Evolutionary conservation across 1,284 basidiomycete species (phyloP), one percentile per base, ranked within the genome.

Genomic region (Ustilago nuda): DNA sequence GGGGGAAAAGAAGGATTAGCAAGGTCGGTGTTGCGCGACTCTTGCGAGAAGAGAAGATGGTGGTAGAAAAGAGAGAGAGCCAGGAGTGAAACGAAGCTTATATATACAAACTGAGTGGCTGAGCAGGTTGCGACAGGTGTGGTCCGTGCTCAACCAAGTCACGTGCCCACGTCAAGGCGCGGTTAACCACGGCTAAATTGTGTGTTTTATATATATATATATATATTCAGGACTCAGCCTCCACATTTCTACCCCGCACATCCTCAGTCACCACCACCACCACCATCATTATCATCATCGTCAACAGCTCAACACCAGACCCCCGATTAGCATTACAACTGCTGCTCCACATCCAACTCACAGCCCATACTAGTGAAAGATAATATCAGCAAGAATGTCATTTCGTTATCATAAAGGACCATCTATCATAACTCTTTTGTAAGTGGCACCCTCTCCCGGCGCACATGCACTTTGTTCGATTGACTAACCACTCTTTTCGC

Each of bases 381-480:
- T 3, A 45, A 45, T 3, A 27, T 27, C 43, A 37, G 43, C 7
- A 30, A 36, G 8, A 32, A 76, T 76, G 74, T 76, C 74, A 41
- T 57, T 72, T 27, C 50, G 74, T 15, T 76, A 69, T 35, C 74
- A 76, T 45, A 61, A 65, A 36, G 69, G 69, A 13, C 69, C 74
- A 1, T 61, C 69, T 11, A 68, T 76, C 62, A 62, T 76, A 17
- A 76, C 74, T 2, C 66, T 76, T 15, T 76, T 76, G 72, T 74
- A 63, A 63, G 70, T 60, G 17, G 17, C 13, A 13, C 11, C n/a
- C 19, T 17, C 17, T 35, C 19, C 45, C 23, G 23, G 23, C 23
- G 23, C 23, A 2, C 58, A n/a, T 45, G 32, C 36, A 27, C 33
- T 9, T 15, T 17, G 6, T 41, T 17, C 4, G 36, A 37, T 33